phyloP scores from a whole-genome alignment of 192 early-diverging fungal genomes.

The Coemansia sp. region DNA sequence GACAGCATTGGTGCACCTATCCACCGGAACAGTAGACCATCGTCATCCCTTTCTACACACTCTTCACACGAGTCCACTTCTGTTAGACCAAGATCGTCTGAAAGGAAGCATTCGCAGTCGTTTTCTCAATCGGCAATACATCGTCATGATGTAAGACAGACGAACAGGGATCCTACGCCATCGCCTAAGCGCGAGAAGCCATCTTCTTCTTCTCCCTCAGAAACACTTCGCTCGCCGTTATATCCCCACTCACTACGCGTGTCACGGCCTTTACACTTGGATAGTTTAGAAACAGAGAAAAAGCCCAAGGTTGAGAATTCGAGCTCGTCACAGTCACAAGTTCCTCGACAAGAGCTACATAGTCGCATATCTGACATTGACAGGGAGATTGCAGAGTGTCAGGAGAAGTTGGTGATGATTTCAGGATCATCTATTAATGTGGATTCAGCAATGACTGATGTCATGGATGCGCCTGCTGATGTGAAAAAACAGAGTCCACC shows the following conservation, averaged over 20 bases:
- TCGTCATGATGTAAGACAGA: constrained; percentile 4
- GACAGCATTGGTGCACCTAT: constrained; percentile 1
- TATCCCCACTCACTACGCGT: background rate
- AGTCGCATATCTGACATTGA: constrained; percentile 46
- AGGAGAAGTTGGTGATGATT: constrained; percentile 36
- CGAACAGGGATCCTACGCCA: constrained; percentile 21
- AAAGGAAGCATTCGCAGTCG: constrained; percentile 22
- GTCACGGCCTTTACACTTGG: too few species aligned
- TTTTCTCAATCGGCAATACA: constrained; percentile 1
- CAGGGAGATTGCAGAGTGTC: constrained; percentile 39
- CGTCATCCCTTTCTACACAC: constrained; percentile 11
- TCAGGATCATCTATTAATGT: background rate
- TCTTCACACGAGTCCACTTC: background rate
- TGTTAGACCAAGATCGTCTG: background rate
- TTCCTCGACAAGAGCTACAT: constrained; percentile 15
- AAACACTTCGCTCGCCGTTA: background rate
- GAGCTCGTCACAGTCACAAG: background rate
- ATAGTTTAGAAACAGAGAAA: background rate
- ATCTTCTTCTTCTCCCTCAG: constrained; percentile 13
- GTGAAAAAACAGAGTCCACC: background rate
- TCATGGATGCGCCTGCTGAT: background rate
- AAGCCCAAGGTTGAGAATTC: background rate
- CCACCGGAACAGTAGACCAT: constrained; percentile 12
- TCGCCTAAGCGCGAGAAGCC: constrained; percentile 13
- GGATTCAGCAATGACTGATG: background rate